Evolutionary conservation across 2,329 filamentous ascomycete species (phyloP).

Genomic region (Escovopsis sp.): DNA sequence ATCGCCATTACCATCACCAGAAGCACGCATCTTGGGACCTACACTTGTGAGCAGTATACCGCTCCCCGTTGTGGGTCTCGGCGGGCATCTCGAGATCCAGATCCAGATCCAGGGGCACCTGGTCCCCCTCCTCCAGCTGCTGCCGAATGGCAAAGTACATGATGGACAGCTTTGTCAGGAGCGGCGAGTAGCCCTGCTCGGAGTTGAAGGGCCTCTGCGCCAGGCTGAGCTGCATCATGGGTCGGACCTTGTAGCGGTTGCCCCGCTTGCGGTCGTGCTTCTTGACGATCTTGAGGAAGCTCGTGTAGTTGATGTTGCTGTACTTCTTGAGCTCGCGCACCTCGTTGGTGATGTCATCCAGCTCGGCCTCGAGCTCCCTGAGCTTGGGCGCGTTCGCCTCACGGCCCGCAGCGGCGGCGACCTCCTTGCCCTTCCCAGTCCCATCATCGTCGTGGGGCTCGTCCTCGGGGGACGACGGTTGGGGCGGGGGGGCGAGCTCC

Average conservation of each 20-base stretch:
- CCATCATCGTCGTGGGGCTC: slow-evolving; percentile 19
- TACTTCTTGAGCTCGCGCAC: slow-evolving; percentile 90
- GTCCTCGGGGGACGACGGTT: slow-evolving; percentile 21
- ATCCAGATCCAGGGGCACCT: slow-evolving; percentile 24
- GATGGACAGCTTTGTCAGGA: slow-evolving; percentile 80
- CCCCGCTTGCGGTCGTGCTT: slow-evolving; percentile 95
- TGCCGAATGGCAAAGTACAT: slow-evolving; percentile 94
- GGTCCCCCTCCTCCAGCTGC: slow-evolving; percentile 49
- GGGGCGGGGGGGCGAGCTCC: slow-evolving; percentile 49
- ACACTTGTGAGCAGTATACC: slow-evolving; percentile 81
- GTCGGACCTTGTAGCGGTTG: slow-evolving; percentile 71
- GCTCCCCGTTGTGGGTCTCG: slow-evolving; percentile 50
- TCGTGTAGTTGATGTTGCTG: slow-evolving; percentile 92
- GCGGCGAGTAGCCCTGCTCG: slow-evolving; percentile 72
- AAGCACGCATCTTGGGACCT: slow-evolving; percentile 18
- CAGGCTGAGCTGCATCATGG: slow-evolving; percentile 80
- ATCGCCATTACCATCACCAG: no score
- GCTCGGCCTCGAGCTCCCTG: slow-evolving; percentile 59
- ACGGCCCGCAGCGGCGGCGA: slow-evolving; percentile 22
- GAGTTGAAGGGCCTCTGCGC: slow-evolving; percentile 88
- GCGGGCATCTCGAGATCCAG: slow-evolving; percentile 27
- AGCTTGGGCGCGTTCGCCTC: slow-evolving; percentile 39
- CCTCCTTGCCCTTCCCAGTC: slow-evolving; percentile 6
- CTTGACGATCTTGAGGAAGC: slow-evolving; percentile 95
- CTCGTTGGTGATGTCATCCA: slow-evolving; percentile 80